Conservation (phyloP, 1,139 yeast species). For the Debaryomyces robertsiae region DNA sequence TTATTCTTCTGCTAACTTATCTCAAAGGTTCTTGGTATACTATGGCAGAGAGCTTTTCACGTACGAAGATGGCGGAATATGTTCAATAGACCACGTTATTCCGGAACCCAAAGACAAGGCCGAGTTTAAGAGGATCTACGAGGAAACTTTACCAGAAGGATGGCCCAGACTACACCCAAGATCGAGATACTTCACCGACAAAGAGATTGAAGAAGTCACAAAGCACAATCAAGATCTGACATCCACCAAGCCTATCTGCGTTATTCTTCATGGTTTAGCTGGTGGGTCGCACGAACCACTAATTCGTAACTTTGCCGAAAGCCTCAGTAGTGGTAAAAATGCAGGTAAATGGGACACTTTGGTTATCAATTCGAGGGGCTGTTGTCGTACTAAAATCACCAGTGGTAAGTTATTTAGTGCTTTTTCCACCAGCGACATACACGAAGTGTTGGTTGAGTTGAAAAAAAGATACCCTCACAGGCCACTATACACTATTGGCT, state of each 20-base stretch:
- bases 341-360: constrained; percentile 54
- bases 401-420: constrained; percentile 78
- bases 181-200: constrained; percentile 65
- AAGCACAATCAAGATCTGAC: constrained; percentile 30
- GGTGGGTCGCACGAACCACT: constrained; percentile 93
- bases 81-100: constrained; percentile 79
- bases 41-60: constrained; percentile 76
- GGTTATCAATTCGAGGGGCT: constrained; percentile 82
- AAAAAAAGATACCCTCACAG: constrained; percentile 64
- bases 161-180: constrained; percentile 80
- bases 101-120: constrained; percentile 47
- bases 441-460: constrained; percentile 58
- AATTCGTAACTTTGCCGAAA: constrained; percentile 62
- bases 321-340: constrained; percentile 28
- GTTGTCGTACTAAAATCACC: constrained; percentile 79
- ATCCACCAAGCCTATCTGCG: constrained; percentile 58
- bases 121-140: constrained; percentile 50
- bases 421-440: constrained; percentile 70
- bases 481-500: constrained; percentile 76
- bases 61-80: constrained; percentile 64
- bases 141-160: constrained; percentile 60
- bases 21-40: constrained; percentile 56
- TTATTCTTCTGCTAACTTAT: constrained; percentile 57
- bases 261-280: constrained; percentile 80
- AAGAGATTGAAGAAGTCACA: constrained; percentile 32